Conservation (phyloP, 2,329 filamentous ascomycete genomes). For the Talaromyces sp. region DNA sequence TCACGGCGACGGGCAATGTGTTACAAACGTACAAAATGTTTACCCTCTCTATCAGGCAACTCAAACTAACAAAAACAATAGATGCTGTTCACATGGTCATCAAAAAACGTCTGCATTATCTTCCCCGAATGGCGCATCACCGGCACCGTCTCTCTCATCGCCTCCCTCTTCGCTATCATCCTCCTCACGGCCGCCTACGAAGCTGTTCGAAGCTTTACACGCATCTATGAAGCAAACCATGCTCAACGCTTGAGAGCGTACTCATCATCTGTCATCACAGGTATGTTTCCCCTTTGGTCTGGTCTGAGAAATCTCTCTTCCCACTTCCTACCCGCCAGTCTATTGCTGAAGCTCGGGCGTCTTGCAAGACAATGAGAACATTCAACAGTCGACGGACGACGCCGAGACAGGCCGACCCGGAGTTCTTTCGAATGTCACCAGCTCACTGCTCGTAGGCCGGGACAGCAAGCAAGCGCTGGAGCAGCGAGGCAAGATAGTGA, state of each 20-base stretch:
- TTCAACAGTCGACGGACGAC: conserved; percentile 3
- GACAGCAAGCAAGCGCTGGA: conserved; percentile 54
- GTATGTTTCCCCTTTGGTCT: conserved; percentile 21
- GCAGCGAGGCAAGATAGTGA: conserved; percentile 68
- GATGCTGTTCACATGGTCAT: conserved; percentile 99
- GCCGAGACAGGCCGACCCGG: conserved; percentile 1
- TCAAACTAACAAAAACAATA: conserved; percentile 30
- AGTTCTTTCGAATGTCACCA: conserved; percentile 40
- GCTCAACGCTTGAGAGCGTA: conserved; percentile 46
- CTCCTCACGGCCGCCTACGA: conserved; percentile 90
- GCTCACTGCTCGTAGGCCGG: conserved; percentile 74
- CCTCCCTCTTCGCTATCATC: conserved; percentile 78
- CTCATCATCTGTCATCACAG: conserved; percentile 28
- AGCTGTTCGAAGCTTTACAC: conserved; percentile 68
- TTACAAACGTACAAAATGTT: conserved; percentile 69
- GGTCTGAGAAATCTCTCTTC: neutral
- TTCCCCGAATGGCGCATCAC: conserved; percentile 87
- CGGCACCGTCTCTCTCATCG: conserved; percentile 65
- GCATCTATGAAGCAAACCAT: conserved; percentile 64
- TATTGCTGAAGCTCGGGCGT: conserved; percentile 17
- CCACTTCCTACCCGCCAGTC: conserved; percentile 3
- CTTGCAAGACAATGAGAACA: conserved; percentile 32
- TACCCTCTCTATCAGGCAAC: neutral
- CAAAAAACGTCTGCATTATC: conserved; percentile 89
- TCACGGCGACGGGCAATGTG: conserved; percentile 60